A percentile compares a stretch with the other conserved stretches of the same genome.
These are phyloP conservation scores for Alternaria consortialis DNA, from an alignment of 2,329 filamentous ascomycete genomes.

Conservation along the genomic window DNA sequence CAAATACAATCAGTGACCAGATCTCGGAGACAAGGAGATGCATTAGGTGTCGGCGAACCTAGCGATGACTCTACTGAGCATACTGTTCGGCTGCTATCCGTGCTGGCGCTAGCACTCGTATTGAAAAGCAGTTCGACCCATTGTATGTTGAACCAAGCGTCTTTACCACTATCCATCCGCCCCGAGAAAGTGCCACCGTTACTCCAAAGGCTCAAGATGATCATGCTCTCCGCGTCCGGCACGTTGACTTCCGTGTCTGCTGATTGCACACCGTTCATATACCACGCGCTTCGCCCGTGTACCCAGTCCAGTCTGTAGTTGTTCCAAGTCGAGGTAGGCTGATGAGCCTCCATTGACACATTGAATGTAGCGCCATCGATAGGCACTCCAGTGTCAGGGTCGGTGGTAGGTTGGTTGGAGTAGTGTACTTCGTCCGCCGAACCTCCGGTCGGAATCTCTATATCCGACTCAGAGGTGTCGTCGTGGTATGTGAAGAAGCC, in stretches of 20 bases:
- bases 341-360: slow-evolving; percentile 1
- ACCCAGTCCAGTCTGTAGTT: slow-evolving; percentile 23
- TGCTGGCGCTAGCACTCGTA: not conserved
- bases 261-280: slow-evolving; percentile 15
- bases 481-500: slow-evolving; percentile 25
- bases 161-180: slow-evolving; percentile 10
- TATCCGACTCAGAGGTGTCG: slow-evolving; percentile 21
- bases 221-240: slow-evolving; percentile 12
- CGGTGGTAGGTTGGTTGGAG: slow-evolving; percentile 20
- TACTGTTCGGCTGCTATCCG: not conserved
- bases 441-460: slow-evolving; percentile 20
- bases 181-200: slow-evolving; percentile 17
- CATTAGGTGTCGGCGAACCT: slow-evolving; percentile 7
- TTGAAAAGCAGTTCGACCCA: slow-evolving; percentile 27
- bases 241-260: slow-evolving; percentile 16
- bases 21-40: not conserved
- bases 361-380: slow-evolving; percentile 22
- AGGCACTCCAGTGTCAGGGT: slow-evolving; percentile 11
- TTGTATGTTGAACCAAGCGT: slow-evolving; percentile 22
- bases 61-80: slow-evolving; percentile 11
- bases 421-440: slow-evolving; percentile 7
- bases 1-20: not conserved
- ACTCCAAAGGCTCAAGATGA: slow-evolving; percentile 24
- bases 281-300: slow-evolving; percentile 16
- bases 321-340: slow-evolving; percentile 16